A percentile compares a stretch with the other conserved stretches of the same genome.
Conservation (phyloP, 2,329 filamentous ascomycete genomes). For the Cytospora leucostoma region DNA sequence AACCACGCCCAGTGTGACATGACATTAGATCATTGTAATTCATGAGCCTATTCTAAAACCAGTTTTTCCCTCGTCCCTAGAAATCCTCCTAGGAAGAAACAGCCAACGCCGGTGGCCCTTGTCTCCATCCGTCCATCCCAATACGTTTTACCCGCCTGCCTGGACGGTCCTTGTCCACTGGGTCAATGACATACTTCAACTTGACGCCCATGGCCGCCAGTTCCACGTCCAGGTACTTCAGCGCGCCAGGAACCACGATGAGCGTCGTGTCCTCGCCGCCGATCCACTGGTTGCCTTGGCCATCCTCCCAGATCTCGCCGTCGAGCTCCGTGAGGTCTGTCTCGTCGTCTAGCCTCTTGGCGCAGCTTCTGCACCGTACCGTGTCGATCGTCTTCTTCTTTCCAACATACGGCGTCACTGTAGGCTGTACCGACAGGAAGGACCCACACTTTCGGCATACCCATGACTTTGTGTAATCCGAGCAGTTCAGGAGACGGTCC, state of each 20-base stretch:
- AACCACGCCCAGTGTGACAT: constrained; percentile 13
- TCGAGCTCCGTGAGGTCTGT: constrained; percentile 58
- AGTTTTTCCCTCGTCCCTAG: neutral
- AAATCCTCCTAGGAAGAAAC: constrained; percentile 16
- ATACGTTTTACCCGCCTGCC: constrained; percentile 42
- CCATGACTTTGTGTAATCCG: constrained; percentile 87
- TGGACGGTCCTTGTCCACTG: constrained; percentile 60
- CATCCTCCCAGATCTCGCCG: constrained; percentile 90
- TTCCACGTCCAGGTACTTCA: constrained; percentile 94
- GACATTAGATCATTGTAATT: constrained; percentile 21
- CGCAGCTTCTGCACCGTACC: constrained; percentile 80
- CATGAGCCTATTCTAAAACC: constrained; percentile 6
- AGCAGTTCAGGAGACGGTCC: constrained; percentile 95
- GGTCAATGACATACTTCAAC: constrained; percentile 74
- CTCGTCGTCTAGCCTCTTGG: constrained; percentile 59
- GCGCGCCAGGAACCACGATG: constrained; percentile 87
- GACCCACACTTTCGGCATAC: constrained; percentile 87
- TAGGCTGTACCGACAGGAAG: constrained; percentile 85
- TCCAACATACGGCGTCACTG: constrained; percentile 64
- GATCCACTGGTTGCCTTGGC: constrained; percentile 77
- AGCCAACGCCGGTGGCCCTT: constrained; percentile 21
- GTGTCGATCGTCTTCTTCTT: constrained; percentile 68
- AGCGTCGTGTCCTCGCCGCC: constrained; percentile 90
- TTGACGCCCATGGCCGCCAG: constrained; percentile 94
- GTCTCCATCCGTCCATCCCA: constrained; percentile 25